Conservation (phyloP, 495 filamentous ascomycete genomes). For the Eremomyces bilateralis region DNA sequence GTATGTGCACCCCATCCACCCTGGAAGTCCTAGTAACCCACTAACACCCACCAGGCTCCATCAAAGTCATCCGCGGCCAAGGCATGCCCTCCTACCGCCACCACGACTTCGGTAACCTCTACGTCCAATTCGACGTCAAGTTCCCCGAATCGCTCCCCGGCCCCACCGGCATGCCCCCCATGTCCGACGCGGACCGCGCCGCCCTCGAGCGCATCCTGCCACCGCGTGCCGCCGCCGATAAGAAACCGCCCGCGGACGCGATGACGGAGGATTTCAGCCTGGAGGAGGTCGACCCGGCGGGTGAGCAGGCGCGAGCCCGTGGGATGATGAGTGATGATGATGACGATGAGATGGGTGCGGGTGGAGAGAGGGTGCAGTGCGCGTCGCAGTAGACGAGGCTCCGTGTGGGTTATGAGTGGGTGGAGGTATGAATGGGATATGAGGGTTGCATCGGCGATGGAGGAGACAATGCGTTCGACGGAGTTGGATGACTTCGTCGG, state of each 20-base stretch:
- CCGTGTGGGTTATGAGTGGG: too few relatives aligned
- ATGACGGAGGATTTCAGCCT: conserved; percentile 77
- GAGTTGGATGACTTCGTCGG: too few relatives aligned
- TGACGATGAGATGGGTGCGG: conserved; percentile 67
- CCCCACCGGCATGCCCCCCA: conserved; percentile 29
- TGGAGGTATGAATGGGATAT: too few relatives aligned
- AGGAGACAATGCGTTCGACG: too few relatives aligned
- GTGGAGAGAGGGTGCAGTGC: conserved; percentile 88
- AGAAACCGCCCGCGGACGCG: conserved; percentile 44
- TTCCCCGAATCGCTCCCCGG: conserved; percentile 39
- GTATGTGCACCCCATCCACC: conserved; percentile 30
- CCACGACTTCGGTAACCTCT: conserved; percentile 91
- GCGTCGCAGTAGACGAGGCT: conserved; percentile 73
- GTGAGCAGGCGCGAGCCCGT: conserved; percentile 50
- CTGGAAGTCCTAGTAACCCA: conserved; percentile 1
- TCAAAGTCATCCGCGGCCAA: conserved; percentile 91
- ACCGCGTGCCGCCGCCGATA: conserved; percentile 32
- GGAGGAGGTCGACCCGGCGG: conserved; percentile 57
- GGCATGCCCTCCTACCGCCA: conserved; percentile 96
- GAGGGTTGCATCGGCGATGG: too few relatives aligned
- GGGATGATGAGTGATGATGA: conserved; percentile 62
- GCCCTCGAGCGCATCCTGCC: conserved; percentile 67
- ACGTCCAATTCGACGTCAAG: conserved; percentile 93
- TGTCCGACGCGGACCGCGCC: conserved; percentile 27
- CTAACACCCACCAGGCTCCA: conserved; percentile 32